A percentile compares a stretch with the other conserved stretches of the same genome.
Evolutionary conservation across 202 grass and related monocot species (phyloP).

Genomic region (Musa balbisiana): DNA sequence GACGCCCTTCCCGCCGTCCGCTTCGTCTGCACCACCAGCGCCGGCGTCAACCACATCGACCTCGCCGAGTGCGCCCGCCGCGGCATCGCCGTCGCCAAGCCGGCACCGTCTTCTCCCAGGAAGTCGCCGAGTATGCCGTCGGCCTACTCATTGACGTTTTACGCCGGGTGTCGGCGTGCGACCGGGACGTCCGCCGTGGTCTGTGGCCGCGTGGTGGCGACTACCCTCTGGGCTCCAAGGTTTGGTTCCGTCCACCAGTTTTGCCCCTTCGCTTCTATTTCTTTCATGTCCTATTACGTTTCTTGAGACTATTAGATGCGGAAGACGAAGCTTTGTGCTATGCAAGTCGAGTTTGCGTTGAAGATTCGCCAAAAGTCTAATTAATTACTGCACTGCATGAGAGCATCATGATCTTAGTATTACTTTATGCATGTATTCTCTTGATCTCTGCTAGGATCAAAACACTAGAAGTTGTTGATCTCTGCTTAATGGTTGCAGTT

Average conservation of each 20-base stretch:
- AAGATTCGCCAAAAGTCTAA: too few species aligned
- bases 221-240: conserved; percentile 37
- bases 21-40: conserved; percentile 31
- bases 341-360: too few species aligned
- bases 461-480: too few species aligned
- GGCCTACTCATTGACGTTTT: conserved; percentile 44
- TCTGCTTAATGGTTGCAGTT: conserved; percentile 20
- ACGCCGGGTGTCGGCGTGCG: conserved; percentile 24
- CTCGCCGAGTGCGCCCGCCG: conserved; percentile 37
- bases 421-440: too few species aligned
- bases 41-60: conserved; percentile 36
- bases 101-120: conserved; percentile 20
- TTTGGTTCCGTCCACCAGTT: not conserved
- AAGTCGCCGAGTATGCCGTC: conserved; percentile 52
- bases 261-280: not conserved
- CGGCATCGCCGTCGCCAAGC: conserved; percentile 36
- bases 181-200: conserved; percentile 30
- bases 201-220: conserved; percentile 30
- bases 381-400: too few species aligned
- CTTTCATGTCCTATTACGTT: not conserved
- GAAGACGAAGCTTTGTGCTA: too few species aligned
- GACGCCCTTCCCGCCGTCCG: conserved; percentile 15
- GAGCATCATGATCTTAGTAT: too few species aligned
- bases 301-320: too few species aligned
- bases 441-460: too few species aligned